Base-by-base conservation (phyloP, 164 flowering plant species). In the Umbilicus rupestris region DNA sequence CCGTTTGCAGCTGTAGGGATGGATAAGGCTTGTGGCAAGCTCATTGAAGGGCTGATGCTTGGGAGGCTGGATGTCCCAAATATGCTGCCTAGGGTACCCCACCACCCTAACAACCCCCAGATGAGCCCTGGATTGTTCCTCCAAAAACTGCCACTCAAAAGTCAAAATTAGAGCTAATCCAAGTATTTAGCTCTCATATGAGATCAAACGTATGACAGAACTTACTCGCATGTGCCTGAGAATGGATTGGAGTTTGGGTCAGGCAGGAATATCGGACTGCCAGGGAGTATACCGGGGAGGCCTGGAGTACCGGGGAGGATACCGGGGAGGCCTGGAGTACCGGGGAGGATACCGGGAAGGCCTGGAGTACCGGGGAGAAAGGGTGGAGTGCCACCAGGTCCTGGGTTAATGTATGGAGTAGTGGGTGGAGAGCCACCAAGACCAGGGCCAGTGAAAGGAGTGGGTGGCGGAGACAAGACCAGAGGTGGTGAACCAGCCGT, bases 171-270 rank as follows among this genome's bases (percentile, higher is more conserved):
- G 14, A 58, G n/a, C 31, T 10, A 58, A 58, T 10, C 30, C 7
- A 57, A 20, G 7, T 16, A 52, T 7, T 28, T 28, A 42, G 45
- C 17, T 59, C 10, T 31, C 14, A 31, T 17, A 35, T 30, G n/a
- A 16, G 41, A 22, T 33, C 8, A 5, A 50, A 5, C 15, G 10
- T 12, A 35, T 19, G 8, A n/a, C 44, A 62, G 64, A 62, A 35
- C 28, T 62, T 62, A 62, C 65, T 62, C 65, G 65, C 65, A 62
- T 37, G 65, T 62, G 65, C 65, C 59, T 11, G 59, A 52, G 31
- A 52, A 52, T 24, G 59, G 59, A 52, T 52, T 52, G 30, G 59
- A 52, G 59, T 52, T 52, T 9, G 59, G 59, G 31, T 52, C 59
- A 52, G 59, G 59, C 31, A 52, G 2, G 28, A 52, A 52, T 52